A percentile compares a stretch with the other conserved stretches of the same genome.
Conservation (phyloP, 768 basidiomycete species). For the Tricholoma terreum region DNA sequence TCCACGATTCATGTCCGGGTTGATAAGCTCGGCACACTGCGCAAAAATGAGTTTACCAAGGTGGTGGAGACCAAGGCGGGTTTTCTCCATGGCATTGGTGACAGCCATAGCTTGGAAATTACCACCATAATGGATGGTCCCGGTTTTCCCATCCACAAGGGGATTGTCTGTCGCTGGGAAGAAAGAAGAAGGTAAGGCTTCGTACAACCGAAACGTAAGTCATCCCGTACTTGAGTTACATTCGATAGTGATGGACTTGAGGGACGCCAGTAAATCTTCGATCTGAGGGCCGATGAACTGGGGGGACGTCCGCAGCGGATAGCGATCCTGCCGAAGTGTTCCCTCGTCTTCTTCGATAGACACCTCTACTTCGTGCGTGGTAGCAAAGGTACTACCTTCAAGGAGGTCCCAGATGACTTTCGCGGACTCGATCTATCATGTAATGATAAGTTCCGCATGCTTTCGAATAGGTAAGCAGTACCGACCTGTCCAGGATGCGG, state of each 20-base stretch:
- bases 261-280: conserved; percentile 69
- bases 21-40: conserved; percentile 68
- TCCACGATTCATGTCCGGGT: conserved; percentile 78
- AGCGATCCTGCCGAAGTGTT: conserved; percentile 76
- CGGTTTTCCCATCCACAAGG: conserved; percentile 65
- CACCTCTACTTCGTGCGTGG: conserved; percentile 67
- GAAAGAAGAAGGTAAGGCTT: conserved; percentile 4
- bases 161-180: conserved; percentile 81
- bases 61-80: conserved; percentile 67
- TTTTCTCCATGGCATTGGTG: conserved; percentile 86
- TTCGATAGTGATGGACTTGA: conserved; percentile 65
- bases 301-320: conserved; percentile 69
- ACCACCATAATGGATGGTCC: conserved; percentile 73
- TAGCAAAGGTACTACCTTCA: conserved; percentile 64
- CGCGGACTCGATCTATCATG: conserved; percentile 60
- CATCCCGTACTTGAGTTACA: conserved; percentile 72
- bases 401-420: conserved; percentile 67
- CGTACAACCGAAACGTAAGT: background rate
- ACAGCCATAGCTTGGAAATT: conserved; percentile 90
- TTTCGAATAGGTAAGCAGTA: conserved; percentile 6
- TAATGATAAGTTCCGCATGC: background rate
- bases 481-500: conserved; percentile 79
- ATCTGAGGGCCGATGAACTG: conserved; percentile 88
- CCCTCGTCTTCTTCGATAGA: conserved; percentile 72
- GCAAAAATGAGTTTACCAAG: conserved; percentile 68